Percentiles rank a stretch among this genome's conserved stretches.
Conservation (phyloP, 331 rosid species). For the Quercus lobata region DNA sequence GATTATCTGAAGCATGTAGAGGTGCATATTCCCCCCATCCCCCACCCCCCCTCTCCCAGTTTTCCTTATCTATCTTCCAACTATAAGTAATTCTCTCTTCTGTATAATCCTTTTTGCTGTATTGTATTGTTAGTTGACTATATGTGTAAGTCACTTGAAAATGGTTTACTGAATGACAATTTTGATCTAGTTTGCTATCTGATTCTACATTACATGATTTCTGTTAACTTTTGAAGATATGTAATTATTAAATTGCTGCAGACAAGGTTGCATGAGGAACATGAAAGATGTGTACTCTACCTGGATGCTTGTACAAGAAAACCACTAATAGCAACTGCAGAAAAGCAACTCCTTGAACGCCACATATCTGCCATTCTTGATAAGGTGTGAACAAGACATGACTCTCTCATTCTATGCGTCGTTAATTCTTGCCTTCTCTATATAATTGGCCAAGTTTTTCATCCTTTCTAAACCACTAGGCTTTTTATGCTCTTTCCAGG, state of each 20-base stretch:
- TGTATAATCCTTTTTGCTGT: background rate
- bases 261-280: slow-evolving; percentile 96
- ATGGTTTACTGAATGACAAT: slow-evolving; percentile 4
- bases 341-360: slow-evolving; percentile 91
- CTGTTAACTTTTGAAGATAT: slow-evolving; percentile 28
- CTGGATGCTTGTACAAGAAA: slow-evolving; percentile 91
- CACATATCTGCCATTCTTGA: slow-evolving; percentile 95
- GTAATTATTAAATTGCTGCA: slow-evolving; percentile 39
- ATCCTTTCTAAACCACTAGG: background rate
- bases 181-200: slow-evolving; percentile 9
- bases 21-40: slow-evolving; percentile 34
- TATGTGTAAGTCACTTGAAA: slow-evolving; percentile 13
- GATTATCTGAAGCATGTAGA: slow-evolving; percentile 98
- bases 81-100: slow-evolving; percentile 2
- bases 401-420: slow-evolving; percentile 6
- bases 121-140: slow-evolving; percentile 5
- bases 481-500: slow-evolving; percentile 35
- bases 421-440: background rate
- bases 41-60: too few relatives aligned
- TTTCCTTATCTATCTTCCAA: background rate
- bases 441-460: background rate
- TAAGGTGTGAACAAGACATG: slow-evolving; percentile 47
- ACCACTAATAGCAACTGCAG: slow-evolving; percentile 87
- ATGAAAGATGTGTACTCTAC: slow-evolving; percentile 90
- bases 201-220: slow-evolving; percentile 19